Base-by-base conservation (phyloP, 2,329 filamentous ascomycete species). In the Curvularia spicifera region DNA sequence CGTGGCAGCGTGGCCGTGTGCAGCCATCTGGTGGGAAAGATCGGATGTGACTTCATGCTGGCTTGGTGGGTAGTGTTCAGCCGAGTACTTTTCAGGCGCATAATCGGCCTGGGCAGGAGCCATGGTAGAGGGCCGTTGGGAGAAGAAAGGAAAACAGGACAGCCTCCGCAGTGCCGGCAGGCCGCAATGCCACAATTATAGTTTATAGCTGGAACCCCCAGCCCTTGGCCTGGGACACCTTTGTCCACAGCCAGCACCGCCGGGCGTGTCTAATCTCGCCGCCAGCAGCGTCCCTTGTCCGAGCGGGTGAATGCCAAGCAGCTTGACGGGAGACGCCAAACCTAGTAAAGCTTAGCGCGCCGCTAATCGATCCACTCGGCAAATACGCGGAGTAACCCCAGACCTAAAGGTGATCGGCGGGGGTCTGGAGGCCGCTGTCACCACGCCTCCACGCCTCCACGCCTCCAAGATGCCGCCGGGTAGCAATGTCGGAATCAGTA, bases 1-100 rank as follows among this genome's bases (percentile, higher is more conserved):
- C 0, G 73, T 76, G 2, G 73, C 72, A 20, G 64, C 61, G 42
- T 73, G 70, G 5, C 72, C 72, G 26, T 63, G 66, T 43, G 63
- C 71, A 5, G 71, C 72, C 24, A 71, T 63, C 8, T 66, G 51
- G 37, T 70, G 69, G 8, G 71, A 57, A 53, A 65, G 60, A 18
- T 69, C 33, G 67, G 29, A 56, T 49, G 54, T 74, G 28, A 74
- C 67, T 50, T 73, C 73, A 43, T 68, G 60, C 26, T 74, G 67
- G 42, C 66, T 70, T 2, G 60, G 18, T 7, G 63, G 37, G 26
- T 51, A 50, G 50, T 70, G 71, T 33, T 71, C 67, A 4, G 56
- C 52, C 40, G 56, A 45, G 24, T 40, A 24, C 48, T 51, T 24
- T 42, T 51, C 39, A 20, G 37, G 18, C n/a, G 9, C n/a, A 33